phyloP scores from a whole-genome alignment of 345 rosid genomes.

The Citrus glauca region DNA sequence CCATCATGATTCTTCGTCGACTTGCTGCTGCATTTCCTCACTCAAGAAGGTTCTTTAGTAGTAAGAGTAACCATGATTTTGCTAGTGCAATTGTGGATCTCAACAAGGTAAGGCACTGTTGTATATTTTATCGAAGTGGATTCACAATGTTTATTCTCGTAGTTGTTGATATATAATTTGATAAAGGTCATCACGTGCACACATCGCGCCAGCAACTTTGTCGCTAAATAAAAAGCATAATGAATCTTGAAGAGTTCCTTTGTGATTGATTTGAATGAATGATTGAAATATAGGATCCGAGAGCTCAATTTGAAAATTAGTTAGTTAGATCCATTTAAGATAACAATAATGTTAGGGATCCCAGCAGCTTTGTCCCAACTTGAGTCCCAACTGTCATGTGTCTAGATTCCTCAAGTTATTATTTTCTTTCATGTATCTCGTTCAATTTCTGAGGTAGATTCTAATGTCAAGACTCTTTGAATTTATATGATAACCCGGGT shows the following conservation, averaged over 20 bases:
- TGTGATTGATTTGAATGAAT: background rate
- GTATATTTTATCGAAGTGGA: background rate
- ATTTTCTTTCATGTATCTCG: background rate
- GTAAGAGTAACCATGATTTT: conserved; percentile 25
- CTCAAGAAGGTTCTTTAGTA: conserved; percentile 32
- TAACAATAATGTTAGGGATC: background rate
- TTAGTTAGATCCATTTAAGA: background rate
- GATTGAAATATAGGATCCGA: background rate
- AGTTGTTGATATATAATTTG: background rate
- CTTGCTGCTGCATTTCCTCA: conserved; percentile 23
- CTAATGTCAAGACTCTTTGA: background rate
- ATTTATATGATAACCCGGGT: conserved; percentile 6
- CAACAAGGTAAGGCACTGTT: conserved; percentile 39
- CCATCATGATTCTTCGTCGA: conserved; percentile 45
- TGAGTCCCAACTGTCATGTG: no score
- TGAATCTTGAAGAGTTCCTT: background rate
- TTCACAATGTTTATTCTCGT: background rate
- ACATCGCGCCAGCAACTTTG: background rate
- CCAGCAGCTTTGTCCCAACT: no score
- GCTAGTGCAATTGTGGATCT: conserved; percentile 36
- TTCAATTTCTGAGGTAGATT: background rate
- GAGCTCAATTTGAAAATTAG: background rate
- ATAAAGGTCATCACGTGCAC: background rate
- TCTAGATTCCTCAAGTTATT: background rate
- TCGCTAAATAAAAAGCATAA: background rate